phyloP scores from a whole-genome alignment of 805 yeast genomes.

The Lipomyces lipofer region DNA sequence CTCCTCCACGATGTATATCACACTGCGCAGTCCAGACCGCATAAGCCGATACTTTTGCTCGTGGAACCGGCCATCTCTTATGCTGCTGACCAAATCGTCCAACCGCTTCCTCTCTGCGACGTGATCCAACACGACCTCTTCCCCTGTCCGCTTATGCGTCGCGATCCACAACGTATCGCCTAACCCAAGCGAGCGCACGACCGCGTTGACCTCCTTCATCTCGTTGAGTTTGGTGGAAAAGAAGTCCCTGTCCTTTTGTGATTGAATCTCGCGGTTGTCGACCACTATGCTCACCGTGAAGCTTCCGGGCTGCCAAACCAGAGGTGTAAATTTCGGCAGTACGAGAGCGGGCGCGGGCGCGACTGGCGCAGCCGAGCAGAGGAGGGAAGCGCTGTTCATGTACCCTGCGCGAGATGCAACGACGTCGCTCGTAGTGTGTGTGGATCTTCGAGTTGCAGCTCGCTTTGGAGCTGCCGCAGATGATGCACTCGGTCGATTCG shows the following conservation, averaged over 20 bases:
- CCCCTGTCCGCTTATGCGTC: slow-evolving; percentile 54
- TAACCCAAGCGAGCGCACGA: slow-evolving; percentile 61
- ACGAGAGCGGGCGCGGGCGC: neutral
- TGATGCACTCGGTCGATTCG: neutral
- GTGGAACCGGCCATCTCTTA: slow-evolving; percentile 80
- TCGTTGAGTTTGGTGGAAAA: slow-evolving; percentile 57
- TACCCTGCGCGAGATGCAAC: neutral
- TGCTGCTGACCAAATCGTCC: slow-evolving; percentile 80
- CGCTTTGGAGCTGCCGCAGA: neutral
- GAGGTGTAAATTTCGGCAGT: slow-evolving; percentile 12
- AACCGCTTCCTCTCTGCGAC: slow-evolving; percentile 89
- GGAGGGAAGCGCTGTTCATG: neutral
- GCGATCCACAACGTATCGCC: slow-evolving; percentile 96
- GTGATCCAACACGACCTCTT: slow-evolving; percentile 70
- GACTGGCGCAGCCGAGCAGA: neutral
- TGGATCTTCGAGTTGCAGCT: neutral
- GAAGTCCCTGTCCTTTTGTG: slow-evolving; percentile 66
- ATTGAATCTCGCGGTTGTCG: slow-evolving; percentile 81
- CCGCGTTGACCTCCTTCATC: slow-evolving; percentile 51
- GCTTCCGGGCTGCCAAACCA: slow-evolving; percentile 59
- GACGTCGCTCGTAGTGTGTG: too few species aligned
- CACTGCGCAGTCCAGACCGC: slow-evolving; percentile 64
- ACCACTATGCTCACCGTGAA: slow-evolving; percentile 63
- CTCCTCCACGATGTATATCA: slow-evolving; percentile 81
- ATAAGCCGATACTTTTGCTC: slow-evolving; percentile 83